A percentile compares a stretch with the other conserved stretches of the same genome.
Conservation (phyloP, 148 eudicot species). For the Silene conica region DNA sequence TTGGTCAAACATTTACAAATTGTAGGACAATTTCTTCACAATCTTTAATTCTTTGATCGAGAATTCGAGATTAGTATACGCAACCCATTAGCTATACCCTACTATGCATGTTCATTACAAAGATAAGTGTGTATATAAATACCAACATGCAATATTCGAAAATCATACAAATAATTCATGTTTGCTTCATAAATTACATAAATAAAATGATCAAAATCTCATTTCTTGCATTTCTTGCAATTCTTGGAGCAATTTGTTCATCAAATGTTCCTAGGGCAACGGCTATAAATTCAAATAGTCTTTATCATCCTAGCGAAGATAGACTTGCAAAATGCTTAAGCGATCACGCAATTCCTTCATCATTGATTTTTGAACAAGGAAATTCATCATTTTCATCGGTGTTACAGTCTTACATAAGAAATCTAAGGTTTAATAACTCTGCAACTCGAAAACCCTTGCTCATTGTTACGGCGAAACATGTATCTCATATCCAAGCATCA, state of each 20-base stretch:
- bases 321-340: background rate
- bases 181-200: background rate
- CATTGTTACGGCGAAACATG: constrained; percentile 16
- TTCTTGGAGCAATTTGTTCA: background rate
- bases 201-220: background rate
- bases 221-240: background rate
- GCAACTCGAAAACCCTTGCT: constrained; percentile 17
- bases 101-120: background rate
- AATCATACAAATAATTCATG: background rate
- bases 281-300: background rate
- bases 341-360: background rate
- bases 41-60: background rate
- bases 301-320: background rate
- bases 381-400: constrained; percentile 9
- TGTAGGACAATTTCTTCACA: constrained; percentile 7
- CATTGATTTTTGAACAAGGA: constrained; percentile 4
- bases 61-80: constrained; percentile 7
- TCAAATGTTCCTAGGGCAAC: background rate
- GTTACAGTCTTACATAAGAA: constrained; percentile 14
- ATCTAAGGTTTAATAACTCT: constrained; percentile 10
- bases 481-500: constrained; percentile 14
- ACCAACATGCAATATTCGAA: background rate
- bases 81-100: background rate
- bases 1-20: constrained; percentile 7
- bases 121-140: background rate